Conservation (phyloP, 148 eudicot genomes). For the Fagopyrum esculentum region DNA sequence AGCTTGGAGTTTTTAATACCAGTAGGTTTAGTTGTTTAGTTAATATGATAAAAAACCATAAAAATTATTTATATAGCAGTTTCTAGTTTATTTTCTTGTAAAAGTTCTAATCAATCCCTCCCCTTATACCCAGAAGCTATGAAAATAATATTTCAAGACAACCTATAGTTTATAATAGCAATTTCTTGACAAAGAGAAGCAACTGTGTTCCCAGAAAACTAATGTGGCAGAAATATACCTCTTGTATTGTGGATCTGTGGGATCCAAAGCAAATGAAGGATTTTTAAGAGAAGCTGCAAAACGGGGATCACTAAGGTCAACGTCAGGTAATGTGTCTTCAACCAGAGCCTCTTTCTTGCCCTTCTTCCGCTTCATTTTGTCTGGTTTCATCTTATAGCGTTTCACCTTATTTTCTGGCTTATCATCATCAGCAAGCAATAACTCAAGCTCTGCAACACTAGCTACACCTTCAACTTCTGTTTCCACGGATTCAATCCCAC, state of each 20-base stretch:
- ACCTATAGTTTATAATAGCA: not conserved
- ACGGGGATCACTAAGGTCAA: constrained; percentile 70
- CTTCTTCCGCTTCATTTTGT: constrained; percentile 64
- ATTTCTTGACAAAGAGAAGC: not conserved
- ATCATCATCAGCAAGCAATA: constrained; percentile 69
- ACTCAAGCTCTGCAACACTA: constrained; percentile 77
- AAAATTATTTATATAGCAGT: too few species aligned
- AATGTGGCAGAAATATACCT: constrained; percentile 36
- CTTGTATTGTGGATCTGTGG: constrained; percentile 91
- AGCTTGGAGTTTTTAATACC: too few species aligned
- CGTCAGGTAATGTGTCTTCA: constrained; percentile 61
- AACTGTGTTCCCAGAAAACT: not conserved
- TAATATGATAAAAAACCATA: not conserved
- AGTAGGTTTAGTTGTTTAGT: too few species aligned
- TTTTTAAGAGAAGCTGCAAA: constrained; percentile 56
- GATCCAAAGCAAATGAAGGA: constrained; percentile 73
- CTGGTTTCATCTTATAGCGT: constrained; percentile 75
- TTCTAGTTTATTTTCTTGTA: too few species aligned
- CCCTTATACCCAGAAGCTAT: too few species aligned
- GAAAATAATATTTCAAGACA: not conserved
- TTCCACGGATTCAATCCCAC: constrained; percentile 25
- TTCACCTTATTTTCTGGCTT: constrained; percentile 44
- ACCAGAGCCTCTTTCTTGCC: constrained; percentile 44
- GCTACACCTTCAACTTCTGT: constrained; percentile 46
- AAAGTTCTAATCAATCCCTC: too few species aligned